Conservation (phyloP, 2,329 filamentous ascomycete species). For the Celoporthe dispersa region DNA sequence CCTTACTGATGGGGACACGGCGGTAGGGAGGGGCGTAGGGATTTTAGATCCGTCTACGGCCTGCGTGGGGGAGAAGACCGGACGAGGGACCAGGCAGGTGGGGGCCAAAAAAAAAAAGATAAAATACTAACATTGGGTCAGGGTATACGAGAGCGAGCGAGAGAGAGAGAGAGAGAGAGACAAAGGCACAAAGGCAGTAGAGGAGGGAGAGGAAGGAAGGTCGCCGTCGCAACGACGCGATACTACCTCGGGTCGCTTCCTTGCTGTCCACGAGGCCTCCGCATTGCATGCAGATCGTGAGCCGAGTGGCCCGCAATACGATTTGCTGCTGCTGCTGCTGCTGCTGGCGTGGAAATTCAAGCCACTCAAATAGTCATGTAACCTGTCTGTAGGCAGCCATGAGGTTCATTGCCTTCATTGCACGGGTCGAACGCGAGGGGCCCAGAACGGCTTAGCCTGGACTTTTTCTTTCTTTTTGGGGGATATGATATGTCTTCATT, state of each 20-base stretch:
- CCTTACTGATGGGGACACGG: not conserved
- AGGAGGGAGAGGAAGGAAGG: not conserved
- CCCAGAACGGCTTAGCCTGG: not conserved
- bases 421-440: not conserved
- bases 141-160: not conserved
- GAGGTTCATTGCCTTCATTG: not conserved
- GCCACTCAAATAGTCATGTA: not conserved
- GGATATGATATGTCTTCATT: not conserved
- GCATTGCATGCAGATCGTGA: not conserved
- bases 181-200: too few relatives aligned
- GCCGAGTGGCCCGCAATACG: not conserved
- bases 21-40: too few relatives aligned
- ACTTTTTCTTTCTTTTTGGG: too few relatives aligned
- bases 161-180: not conserved
- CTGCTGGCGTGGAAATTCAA: not conserved
- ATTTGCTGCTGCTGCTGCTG: not conserved
- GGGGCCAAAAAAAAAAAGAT: not conserved
- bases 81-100: not conserved
- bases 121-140: not conserved
- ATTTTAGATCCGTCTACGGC: too few relatives aligned
- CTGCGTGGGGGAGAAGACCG: not conserved
- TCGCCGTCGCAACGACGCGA: not conserved
- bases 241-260: not conserved
- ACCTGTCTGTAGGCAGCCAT: slow-evolving; percentile 1
- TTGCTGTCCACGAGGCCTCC: not conserved